A percentile compares a stretch with the other conserved stretches of the same genome.
Evolutionary conservation across 352 stramenopile genomes (phyloP).

Genomic region (Pythium oligandrum): DNA sequence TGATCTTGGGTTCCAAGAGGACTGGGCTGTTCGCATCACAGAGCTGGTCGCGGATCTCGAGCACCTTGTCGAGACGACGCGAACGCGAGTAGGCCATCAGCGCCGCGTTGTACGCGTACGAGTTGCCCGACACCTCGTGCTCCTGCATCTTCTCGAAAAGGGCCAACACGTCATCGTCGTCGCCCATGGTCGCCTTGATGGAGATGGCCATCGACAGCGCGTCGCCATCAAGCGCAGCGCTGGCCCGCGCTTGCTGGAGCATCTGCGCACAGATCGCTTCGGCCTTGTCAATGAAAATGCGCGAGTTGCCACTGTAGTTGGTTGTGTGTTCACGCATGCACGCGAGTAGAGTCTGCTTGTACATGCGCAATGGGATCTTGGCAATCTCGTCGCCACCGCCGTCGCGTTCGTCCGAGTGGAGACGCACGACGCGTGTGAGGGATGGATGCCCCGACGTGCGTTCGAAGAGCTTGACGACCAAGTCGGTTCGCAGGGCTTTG

Average conservation of each 20-base stretch:
- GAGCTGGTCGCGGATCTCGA: conserved; percentile 41
- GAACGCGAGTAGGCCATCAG: conserved; percentile 68
- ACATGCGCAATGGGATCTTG: conserved; percentile 56
- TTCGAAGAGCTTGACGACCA: conserved; percentile 62
- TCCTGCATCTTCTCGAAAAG: conserved; percentile 72
- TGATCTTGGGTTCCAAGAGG: conserved; percentile 43
- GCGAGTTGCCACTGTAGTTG: conserved; percentile 14
- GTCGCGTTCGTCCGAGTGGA: conserved; percentile 6
- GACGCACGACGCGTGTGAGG: conserved; percentile 6
- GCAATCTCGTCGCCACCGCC: conserved; percentile 1
- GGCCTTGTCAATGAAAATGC: conserved; percentile 32
- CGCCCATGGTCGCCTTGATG: conserved; percentile 58
- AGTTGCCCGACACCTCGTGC: conserved; percentile 54
- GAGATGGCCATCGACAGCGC: conserved; percentile 77
- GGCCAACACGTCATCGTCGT: conserved; percentile 73
- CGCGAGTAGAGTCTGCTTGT: conserved; percentile 53
- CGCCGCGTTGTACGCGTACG: conserved; percentile 73
- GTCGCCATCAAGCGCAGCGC: conserved; percentile 46
- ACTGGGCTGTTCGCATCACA: conserved; percentile 11
- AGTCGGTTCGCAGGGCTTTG: conserved; percentile 37
- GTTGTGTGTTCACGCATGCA: conserved; percentile 40
- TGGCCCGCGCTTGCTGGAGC: conserved; percentile 36
- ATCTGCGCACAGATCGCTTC: conserved; percentile 66
- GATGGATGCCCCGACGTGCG: conserved; percentile 36
- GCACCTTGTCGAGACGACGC: conserved; percentile 42